These are phyloP conservation scores for Sugiyamaella pinicola DNA, from an alignment of 1,139 yeast species.

Conservation along the genomic window DNA sequence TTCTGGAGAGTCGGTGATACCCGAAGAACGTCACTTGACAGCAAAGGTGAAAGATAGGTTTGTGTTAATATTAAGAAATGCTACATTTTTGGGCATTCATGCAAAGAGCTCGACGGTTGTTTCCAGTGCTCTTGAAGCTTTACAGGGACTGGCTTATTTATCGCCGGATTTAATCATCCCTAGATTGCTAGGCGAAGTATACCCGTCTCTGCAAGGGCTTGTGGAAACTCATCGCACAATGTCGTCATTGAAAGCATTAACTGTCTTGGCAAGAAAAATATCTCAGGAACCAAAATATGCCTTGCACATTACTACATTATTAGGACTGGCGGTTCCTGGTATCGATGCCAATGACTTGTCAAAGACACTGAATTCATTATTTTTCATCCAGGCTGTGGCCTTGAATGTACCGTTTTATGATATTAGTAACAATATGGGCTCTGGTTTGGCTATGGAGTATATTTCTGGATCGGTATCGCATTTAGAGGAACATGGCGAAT, in stretches of 20 bases:
- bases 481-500: slow-evolving; percentile 36
- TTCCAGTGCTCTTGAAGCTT: slow-evolving; percentile 59
- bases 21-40: slow-evolving; percentile 51
- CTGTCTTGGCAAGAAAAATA: slow-evolving; percentile 68
- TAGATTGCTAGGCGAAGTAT: slow-evolving; percentile 67
- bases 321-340: slow-evolving; percentile 73
- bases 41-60: slow-evolving; percentile 52
- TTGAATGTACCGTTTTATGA: slow-evolving; percentile 67
- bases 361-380: slow-evolving; percentile 70
- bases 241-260: slow-evolving; percentile 70
- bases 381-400: slow-evolving; percentile 70
- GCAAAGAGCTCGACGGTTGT: slow-evolving; percentile 66
- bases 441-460: slow-evolving; percentile 69
- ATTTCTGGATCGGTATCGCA: slow-evolving; percentile 52
- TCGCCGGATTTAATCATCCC: slow-evolving; percentile 67
- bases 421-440: slow-evolving; percentile 39
- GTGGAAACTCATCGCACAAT: slow-evolving; percentile 81
- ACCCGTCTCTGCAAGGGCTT: slow-evolving; percentile 76
- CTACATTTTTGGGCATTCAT: slow-evolving; percentile 74
- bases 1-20: slow-evolving; percentile 41
- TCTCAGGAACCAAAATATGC: slow-evolving; percentile 66
- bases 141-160: slow-evolving; percentile 66
- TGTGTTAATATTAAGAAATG: slow-evolving; percentile 58
- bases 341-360: slow-evolving; percentile 85
- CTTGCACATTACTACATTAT: slow-evolving; percentile 74